A percentile compares a stretch with the other conserved stretches of the same genome.
phyloP scores from a whole-genome alignment of 345 rosid species.

The Eucalyptus polyanthemos region DNA sequence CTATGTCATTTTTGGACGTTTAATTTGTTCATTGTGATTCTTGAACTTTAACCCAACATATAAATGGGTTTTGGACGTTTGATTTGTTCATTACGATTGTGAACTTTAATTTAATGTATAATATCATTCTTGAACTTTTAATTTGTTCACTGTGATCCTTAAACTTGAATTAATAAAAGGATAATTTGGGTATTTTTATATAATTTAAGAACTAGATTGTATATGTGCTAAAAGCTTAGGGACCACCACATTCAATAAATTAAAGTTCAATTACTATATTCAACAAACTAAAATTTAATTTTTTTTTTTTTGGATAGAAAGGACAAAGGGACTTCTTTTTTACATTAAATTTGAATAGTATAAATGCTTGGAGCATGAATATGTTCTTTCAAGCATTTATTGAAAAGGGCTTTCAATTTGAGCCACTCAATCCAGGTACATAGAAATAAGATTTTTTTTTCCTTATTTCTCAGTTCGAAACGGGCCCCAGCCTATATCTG shows the following conservation, averaged over 20 bases:
- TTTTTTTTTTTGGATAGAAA: neutral
- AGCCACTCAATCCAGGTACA: neutral
- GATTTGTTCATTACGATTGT: rapidly evolving
- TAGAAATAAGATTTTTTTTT: no score
- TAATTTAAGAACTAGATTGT: neutral
- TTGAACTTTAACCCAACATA: rapidly evolving
- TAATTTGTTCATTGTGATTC: neutral
- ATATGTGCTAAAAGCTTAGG: neutral
- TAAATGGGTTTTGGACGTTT: rapidly evolving
- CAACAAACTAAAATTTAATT: neutral
- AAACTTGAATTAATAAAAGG: rapidly evolving
- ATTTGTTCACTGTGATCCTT: rapidly evolving
- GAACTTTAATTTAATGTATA: no score
- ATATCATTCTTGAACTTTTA: rapidly evolving
- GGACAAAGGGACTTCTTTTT: no score
- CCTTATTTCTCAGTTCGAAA: neutral
- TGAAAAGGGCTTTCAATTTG: neutral
- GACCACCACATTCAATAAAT: rapidly evolving
- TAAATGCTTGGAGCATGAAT: neutral
- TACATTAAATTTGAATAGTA: no score
- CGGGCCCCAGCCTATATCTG: neutral
- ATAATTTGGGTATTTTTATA: neutral
- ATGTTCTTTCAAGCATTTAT: neutral
- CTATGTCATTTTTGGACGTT: rapidly evolving
- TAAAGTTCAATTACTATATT: neutral